phyloP scores from a whole-genome alignment of 2,329 filamentous ascomycete species.

The Sphaerulina musiva region DNA sequence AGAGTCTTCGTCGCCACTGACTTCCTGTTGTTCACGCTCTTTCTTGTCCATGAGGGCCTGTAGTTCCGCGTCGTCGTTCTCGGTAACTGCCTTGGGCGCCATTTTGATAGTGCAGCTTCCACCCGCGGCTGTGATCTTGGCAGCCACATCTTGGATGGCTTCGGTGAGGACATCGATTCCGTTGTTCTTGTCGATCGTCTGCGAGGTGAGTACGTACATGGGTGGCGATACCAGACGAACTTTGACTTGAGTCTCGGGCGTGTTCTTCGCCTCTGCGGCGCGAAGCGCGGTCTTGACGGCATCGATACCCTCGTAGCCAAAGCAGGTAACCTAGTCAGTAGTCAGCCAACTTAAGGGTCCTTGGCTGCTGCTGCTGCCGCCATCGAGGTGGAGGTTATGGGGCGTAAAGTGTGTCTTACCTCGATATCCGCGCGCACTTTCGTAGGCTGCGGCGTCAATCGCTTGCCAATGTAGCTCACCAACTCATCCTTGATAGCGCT shows the following conservation, averaged over 20 bases:
- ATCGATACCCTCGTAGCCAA: constrained; percentile 93
- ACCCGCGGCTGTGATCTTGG: constrained; percentile 68
- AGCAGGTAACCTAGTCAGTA: constrained; percentile 58
- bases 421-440: constrained; percentile 98
- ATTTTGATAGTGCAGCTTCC: constrained; percentile 88
- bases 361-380: not conserved
- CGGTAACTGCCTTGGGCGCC: constrained; percentile 97
- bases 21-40: constrained; percentile 94
- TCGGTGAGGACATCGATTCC: constrained; percentile 81
- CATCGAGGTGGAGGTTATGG: too few species aligned
- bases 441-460: constrained; percentile 93
- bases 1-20: constrained; percentile 93
- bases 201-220: constrained; percentile 90
- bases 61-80: constrained; percentile 94
- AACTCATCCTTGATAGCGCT: constrained; percentile 81
- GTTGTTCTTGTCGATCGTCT: constrained; percentile 84
- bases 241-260: constrained; percentile 87
- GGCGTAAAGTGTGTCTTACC: constrained; percentile 33
- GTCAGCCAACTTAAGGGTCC: not conserved
- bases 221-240: constrained; percentile 97
- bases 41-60: constrained; percentile 99
- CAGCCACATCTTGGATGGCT: constrained; percentile 80
- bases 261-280: constrained; percentile 88
- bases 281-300: constrained; percentile 90
- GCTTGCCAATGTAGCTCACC: constrained; percentile 92